These are phyloP conservation scores for Sordariomycetes sp. DNA, from an alignment of 2,329 filamentous ascomycete species.

Conservation along the genomic window DNA sequence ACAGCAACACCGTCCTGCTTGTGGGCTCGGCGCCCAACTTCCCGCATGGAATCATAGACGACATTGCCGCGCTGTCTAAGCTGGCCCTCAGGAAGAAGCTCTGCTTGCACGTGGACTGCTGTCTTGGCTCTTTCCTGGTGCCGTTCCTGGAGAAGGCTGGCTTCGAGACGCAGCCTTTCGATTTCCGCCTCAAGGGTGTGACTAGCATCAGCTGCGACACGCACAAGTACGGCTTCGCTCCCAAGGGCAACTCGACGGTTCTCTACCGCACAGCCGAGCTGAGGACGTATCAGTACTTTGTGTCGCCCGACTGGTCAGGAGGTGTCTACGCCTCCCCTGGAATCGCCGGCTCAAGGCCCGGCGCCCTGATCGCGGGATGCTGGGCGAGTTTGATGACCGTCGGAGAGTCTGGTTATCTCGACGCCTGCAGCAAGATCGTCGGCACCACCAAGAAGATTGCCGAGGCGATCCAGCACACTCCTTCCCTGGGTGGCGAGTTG, in stretches of 20 bases:
- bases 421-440: slow-evolving; percentile 81
- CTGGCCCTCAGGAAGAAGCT: slow-evolving; percentile 72
- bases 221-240: slow-evolving; percentile 98
- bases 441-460: slow-evolving; percentile 77
- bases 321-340: slow-evolving; percentile 92
- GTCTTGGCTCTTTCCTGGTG: slow-evolving; percentile 88
- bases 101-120: slow-evolving; percentile 95
- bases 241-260: slow-evolving; percentile 91
- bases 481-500: slow-evolving; percentile 62
- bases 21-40: slow-evolving; percentile 97
- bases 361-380: slow-evolving; percentile 89
- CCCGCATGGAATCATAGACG: slow-evolving; percentile 95
- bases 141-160: slow-evolving; percentile 90
- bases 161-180: slow-evolving; percentile 80
- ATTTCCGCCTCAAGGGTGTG: slow-evolving; percentile 89
- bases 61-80: slow-evolving; percentile 76
- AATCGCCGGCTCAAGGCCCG: slow-evolving; percentile 84
- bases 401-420: slow-evolving; percentile 80
- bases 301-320: slow-evolving; percentile 88
- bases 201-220: slow-evolving; percentile 95
- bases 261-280: slow-evolving; percentile 76
- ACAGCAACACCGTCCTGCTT: slow-evolving; percentile 86
- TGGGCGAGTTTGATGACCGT: slow-evolving; percentile 88
- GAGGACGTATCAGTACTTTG: slow-evolving; percentile 90
- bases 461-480: slow-evolving; percentile 60